Percentiles rank a stretch among this genome's conserved stretches.
Conservation (phyloP, 768 basidiomycete species). For the Dacryopinax spathularia region DNA sequence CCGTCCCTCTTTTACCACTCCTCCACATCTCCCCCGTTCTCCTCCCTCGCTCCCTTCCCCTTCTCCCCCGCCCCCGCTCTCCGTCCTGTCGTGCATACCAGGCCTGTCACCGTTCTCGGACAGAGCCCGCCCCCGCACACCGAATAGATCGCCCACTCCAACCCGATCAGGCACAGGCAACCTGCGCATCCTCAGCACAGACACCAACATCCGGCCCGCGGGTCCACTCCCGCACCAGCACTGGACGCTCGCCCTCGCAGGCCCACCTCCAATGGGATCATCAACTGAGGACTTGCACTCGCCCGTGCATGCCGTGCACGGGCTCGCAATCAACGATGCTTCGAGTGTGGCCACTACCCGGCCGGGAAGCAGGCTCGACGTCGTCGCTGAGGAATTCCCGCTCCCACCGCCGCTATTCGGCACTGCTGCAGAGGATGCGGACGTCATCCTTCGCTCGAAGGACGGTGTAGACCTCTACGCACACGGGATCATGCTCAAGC, state of each 20-base stretch:
- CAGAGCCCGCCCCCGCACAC: too few species aligned
- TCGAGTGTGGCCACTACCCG: background rate
- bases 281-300: background rate
- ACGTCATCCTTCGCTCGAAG: background rate
- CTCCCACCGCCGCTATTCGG: background rate
- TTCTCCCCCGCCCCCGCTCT: background rate
- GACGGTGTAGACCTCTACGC: background rate
- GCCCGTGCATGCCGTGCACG: background rate
- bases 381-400: constrained; percentile 1
- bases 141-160: background rate
- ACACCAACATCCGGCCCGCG: background rate
- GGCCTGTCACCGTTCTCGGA: too few species aligned
- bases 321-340: background rate
- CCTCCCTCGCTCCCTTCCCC: background rate
- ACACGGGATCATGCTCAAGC: constrained; percentile 1
- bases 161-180: background rate
- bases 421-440: background rate
- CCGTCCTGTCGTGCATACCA: background rate
- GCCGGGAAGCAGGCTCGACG: background rate
- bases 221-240: background rate
- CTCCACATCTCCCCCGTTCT: background rate
- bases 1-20: background rate
- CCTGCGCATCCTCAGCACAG: background rate
- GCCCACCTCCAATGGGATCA: background rate
- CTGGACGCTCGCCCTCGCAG: constrained; percentile 2